A percentile compares a stretch with the other conserved stretches of the same genome.
phyloP scores from a whole-genome alignment of 352 stramenopile species.

The Phytophthora crassamura region DNA sequence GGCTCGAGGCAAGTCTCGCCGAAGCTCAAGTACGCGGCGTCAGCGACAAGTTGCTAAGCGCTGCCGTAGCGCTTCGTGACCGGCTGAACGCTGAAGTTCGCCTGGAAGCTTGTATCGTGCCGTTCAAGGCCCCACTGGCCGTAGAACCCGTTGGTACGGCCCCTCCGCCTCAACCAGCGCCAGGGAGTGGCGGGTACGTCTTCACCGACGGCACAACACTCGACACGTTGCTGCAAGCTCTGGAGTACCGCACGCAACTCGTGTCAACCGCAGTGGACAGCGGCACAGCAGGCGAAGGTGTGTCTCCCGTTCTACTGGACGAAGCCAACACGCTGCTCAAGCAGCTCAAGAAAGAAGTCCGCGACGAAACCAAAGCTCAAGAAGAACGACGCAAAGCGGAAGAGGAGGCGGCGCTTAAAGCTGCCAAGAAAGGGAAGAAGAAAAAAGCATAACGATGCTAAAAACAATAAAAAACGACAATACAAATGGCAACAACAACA shows the following conservation, averaged over 20 bases:
- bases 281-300: conserved; percentile 49
- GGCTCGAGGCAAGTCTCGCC: conserved; percentile 66
- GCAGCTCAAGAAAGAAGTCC: conserved; percentile 85
- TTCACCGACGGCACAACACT: conserved; percentile 61
- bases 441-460: conserved; percentile 71
- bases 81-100: conserved; percentile 73
- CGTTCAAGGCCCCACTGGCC: conserved; percentile 41
- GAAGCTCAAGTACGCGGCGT: conserved; percentile 57
- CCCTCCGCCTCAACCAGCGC: conserved; percentile 6
- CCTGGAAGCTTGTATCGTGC: conserved; percentile 63
- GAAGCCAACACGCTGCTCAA: conserved; percentile 64
- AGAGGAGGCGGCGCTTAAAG: conserved; percentile 77
- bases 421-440: conserved; percentile 84
- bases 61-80: conserved; percentile 53
- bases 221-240: conserved; percentile 67
- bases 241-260: conserved; percentile 65
- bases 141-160: conserved; percentile 1
- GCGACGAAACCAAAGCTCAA: conserved; percentile 78
- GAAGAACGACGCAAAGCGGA: conserved; percentile 76
- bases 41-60: conserved; percentile 63
- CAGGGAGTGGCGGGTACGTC: conserved; percentile 40
- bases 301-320: conserved; percentile 65
- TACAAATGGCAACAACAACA: conserved; percentile 38
- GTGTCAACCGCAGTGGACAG: conserved; percentile 63
- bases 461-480: conserved; percentile 1